phyloP scores from a whole-genome alignment of 2,329 filamentous ascomycete genomes.

The Dothistroma septosporum region DNA sequence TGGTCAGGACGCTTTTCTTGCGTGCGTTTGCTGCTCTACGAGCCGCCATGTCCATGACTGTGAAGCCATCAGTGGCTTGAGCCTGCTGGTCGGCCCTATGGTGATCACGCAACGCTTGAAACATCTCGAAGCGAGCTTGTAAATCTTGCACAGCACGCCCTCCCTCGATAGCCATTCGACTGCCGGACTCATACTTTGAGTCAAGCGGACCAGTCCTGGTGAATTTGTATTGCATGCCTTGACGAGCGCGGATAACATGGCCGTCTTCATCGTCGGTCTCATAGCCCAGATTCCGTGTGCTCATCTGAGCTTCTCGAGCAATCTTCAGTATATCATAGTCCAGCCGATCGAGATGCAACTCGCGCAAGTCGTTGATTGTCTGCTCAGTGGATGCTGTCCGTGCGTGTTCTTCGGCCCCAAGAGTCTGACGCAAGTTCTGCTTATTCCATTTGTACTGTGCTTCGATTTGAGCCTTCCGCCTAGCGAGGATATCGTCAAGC shows the following conservation, averaged over 20 bases:
- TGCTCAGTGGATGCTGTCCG: constrained; percentile 32
- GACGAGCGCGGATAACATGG: constrained; percentile 36
- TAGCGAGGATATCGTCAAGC: constrained; percentile 47
- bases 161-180: constrained; percentile 27
- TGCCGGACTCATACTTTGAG: constrained; percentile 29
- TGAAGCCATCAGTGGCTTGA: constrained; percentile 33
- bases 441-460: constrained; percentile 37
- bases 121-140: constrained; percentile 23
- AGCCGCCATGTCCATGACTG: constrained; percentile 39
- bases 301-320: constrained; percentile 22
- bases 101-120: constrained; percentile 28
- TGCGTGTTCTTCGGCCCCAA: constrained; percentile 37
- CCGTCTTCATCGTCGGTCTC: constrained; percentile 37
- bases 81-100: constrained; percentile 29
- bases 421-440: constrained; percentile 36
- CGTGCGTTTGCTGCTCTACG: constrained; percentile 40
- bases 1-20: constrained; percentile 33
- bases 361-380: constrained; percentile 31
- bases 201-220: constrained; percentile 24
- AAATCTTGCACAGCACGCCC: constrained; percentile 24
- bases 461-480: constrained; percentile 38
- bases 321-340: constrained; percentile 31
- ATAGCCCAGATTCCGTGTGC: constrained; percentile 6
- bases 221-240: constrained; percentile 31
- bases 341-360: constrained; percentile 28